Evolutionary conservation across 2,329 filamentous ascomycete genomes (phyloP).

Genomic region (Hawksworthiomyces lignivorus): DNA sequence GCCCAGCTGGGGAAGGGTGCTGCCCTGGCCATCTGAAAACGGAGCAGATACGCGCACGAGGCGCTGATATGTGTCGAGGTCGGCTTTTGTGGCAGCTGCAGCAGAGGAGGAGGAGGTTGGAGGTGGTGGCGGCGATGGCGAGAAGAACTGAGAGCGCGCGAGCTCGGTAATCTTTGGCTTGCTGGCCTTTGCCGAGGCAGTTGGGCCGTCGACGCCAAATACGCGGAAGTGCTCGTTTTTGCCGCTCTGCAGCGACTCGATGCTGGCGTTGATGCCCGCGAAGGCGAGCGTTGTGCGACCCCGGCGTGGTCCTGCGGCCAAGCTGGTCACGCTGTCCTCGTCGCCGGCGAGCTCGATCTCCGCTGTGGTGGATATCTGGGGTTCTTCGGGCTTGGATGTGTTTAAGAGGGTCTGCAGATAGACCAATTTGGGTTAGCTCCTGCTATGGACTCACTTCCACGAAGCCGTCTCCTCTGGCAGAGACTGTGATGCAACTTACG

Average conservation of each 20-base stretch:
- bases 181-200: constrained; percentile 16
- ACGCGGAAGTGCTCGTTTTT: constrained; percentile 80
- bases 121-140: constrained; percentile 17
- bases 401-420: constrained; percentile 65
- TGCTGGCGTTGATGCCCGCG: constrained; percentile 79
- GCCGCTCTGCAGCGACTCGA: constrained; percentile 61
- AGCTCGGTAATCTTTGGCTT: constrained; percentile 20
- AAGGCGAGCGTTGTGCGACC: constrained; percentile 51
- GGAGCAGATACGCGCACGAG: constrained; percentile 44
- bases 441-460: too few species aligned
- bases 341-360: constrained; percentile 73
- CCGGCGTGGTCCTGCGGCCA: constrained; percentile 60
- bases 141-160: too few species aligned
- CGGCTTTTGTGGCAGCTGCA: constrained; percentile 19
- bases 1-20: constrained; percentile 51
- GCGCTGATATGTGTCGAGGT: constrained; percentile 51
- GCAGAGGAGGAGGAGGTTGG: constrained; percentile 42
- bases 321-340: constrained; percentile 82
- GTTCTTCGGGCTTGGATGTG: constrained; percentile 53
- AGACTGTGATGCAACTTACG: constrained; percentile 47
- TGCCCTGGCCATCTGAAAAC: constrained; percentile 36
- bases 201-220: constrained; percentile 50
- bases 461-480: too few species aligned
- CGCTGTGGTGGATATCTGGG: constrained; percentile 53
- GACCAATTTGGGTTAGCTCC: too few species aligned